Evolutionary conservation across 2,329 filamentous ascomycete species (phyloP).

Genomic region (Clarireedia monteithiana): DNA sequence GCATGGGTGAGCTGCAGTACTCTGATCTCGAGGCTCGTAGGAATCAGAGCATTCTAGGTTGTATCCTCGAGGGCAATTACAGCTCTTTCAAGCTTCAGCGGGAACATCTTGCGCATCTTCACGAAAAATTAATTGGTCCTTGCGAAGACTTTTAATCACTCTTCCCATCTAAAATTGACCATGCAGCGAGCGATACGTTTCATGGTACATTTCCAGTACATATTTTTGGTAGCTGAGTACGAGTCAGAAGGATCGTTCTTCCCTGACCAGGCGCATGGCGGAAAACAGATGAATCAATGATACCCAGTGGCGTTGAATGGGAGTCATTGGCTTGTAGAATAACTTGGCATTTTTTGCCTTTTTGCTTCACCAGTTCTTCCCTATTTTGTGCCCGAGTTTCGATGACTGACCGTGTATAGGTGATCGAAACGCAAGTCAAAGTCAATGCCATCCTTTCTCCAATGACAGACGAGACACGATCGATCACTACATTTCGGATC

Average conservation of each 20-base stretch:
- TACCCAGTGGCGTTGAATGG: slow-evolving; percentile 5
- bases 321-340: slow-evolving; percentile 6
- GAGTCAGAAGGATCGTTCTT: neutral
- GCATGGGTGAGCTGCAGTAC: slow-evolving; percentile 45
- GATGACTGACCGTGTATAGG: slow-evolving; percentile 6
- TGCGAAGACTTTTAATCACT: slow-evolving; percentile 6
- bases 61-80: slow-evolving; percentile 74
- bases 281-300: neutral
- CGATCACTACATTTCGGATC: slow-evolving; percentile 6
- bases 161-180: neutral
- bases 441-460: slow-evolving; percentile 7
- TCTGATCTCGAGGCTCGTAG: slow-evolving; percentile 22
- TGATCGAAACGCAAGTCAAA: slow-evolving; percentile 7
- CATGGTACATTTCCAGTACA: neutral
- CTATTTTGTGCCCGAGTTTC: neutral
- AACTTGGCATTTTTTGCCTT: neutral
- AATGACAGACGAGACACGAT: slow-evolving; percentile 5
- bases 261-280: slow-evolving; percentile 3
- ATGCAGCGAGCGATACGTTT: neutral
- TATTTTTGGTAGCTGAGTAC: neutral
- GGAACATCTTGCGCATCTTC: slow-evolving; percentile 34
- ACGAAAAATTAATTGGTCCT: slow-evolving; percentile 23
- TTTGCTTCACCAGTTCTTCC: neutral
- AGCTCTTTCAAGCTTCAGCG: slow-evolving; percentile 64
- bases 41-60: slow-evolving; percentile 49